These are phyloP conservation scores for Codiaeum variegatum DNA, from an alignment of 441 rosid species.

Conservation along the genomic window DNA sequence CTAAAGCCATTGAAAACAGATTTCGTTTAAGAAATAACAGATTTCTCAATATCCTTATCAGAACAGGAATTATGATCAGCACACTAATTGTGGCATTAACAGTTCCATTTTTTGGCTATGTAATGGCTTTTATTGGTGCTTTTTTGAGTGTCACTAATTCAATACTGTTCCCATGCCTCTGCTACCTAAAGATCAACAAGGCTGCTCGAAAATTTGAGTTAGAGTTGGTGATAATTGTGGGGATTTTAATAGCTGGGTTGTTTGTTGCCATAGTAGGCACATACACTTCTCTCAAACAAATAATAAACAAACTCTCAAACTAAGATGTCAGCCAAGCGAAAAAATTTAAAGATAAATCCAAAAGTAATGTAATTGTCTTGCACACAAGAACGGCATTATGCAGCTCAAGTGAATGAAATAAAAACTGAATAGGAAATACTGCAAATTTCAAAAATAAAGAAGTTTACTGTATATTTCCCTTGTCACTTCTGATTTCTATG, in stretches of 20 bases:
- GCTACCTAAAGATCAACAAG: slow-evolving; percentile 46
- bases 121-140: slow-evolving; percentile 63
- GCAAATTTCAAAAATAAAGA: not conserved
- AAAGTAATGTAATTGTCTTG: not conserved
- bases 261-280: slow-evolving; percentile 40
- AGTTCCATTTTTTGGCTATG: slow-evolving; percentile 59
- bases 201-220: slow-evolving; percentile 31
- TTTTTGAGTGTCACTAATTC: slow-evolving; percentile 46
- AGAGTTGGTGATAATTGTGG: slow-evolving; percentile 31
- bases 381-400: not conserved
- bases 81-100: slow-evolving; percentile 49
- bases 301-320: slow-evolving; percentile 33
- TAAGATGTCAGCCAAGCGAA: not conserved
- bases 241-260: slow-evolving; percentile 37
- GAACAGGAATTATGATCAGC: slow-evolving; percentile 46
- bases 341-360: not conserved
- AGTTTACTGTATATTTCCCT: not conserved
- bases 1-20: slow-evolving; percentile 40
- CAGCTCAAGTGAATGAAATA: not conserved
- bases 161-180: slow-evolving; percentile 50
- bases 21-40: slow-evolving; percentile 24
- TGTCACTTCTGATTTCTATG: not conserved
- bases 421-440: not conserved
- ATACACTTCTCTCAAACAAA: slow-evolving; percentile 42
- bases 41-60: slow-evolving; percentile 34